Percentiles rank a stretch among this genome's conserved stretches.
These are phyloP conservation scores for Aspergillus flavus DNA, from an alignment of 2,329 filamentous ascomycete species.

Conservation along the genomic window DNA sequence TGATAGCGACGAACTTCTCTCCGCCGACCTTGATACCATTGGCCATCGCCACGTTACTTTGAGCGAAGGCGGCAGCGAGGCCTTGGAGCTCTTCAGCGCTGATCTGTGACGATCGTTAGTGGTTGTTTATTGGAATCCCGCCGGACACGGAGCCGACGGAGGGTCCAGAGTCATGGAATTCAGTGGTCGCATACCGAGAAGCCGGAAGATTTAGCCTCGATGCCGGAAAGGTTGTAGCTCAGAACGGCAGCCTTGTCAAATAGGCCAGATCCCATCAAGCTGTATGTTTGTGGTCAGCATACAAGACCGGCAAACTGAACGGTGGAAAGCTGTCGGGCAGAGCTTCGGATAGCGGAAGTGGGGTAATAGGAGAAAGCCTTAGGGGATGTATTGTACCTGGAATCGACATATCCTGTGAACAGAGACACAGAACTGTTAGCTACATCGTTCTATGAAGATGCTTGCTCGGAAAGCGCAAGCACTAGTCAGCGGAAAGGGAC, in stretches of 20 bases:
- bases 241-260: constrained; percentile 85
- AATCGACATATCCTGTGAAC: constrained; percentile 61
- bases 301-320: constrained; percentile 6
- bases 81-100: constrained; percentile 58
- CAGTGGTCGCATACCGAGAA: constrained; percentile 67
- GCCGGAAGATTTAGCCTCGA: constrained; percentile 71
- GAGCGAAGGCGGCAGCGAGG: constrained; percentile 56
- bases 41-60: constrained; percentile 49
- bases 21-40: constrained; percentile 76
- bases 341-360: constrained; percentile 9
- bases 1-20: constrained; percentile 76
- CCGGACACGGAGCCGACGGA: neutral
- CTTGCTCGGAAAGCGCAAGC: neutral
- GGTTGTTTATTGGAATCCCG: constrained; percentile 1
- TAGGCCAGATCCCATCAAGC: constrained; percentile 77
- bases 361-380: constrained; percentile 16
- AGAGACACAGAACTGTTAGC: constrained; percentile 16
- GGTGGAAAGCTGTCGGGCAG: constrained; percentile 9
- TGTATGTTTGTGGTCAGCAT: constrained; percentile 41
- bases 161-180: neutral
- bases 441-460: constrained; percentile 1
- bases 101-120: constrained; percentile 42
- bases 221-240: constrained; percentile 76
- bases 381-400: constrained; percentile 52
- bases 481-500: neutral